Evolutionary conservation across 1,284 basidiomycete genomes (phyloP), one percentile per base, ranked within the genome.

Genomic region (Boletellus deceptivus): DNA sequence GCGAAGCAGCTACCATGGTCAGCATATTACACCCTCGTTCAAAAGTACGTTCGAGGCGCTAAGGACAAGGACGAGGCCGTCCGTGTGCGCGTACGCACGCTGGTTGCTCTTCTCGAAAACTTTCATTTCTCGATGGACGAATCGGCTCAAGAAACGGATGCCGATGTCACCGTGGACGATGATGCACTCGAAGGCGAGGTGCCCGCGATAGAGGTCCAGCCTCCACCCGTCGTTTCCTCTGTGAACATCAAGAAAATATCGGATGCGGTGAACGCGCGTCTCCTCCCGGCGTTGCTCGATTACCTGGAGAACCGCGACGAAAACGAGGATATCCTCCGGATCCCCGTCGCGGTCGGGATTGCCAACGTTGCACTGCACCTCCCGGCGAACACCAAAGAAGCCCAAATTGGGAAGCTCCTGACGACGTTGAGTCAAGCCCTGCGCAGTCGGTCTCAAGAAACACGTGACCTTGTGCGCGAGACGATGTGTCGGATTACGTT

Each of bases 381-480:
- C 17, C 94, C 97, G 0, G 71, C 72, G n/a, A 71, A 75, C 3
- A 73, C 76, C 0, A 82, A 84, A n/a, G 79, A 85, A 40, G 73
- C 81, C 0, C 93, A 98, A 60, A 82, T 96, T 37, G 75, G 82
- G 1, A 83, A 89, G 38, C 75, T 98, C 7, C 70, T 99, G 55
- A 96, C 91, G 2, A 83, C 89, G 14, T 78, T 98, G 42, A 85
- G 87, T 50, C 93, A 97, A 63, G 87, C 93, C 40, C 76, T 99
- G 50, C 87, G 93, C 11, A 94, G 92, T 70, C 91, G 87, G 64
- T 93, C 94, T 20, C 94, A 97, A 67, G 94, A 98, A 60, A 95
- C 93, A 1, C 80, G 97, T 51, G 94, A 98, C 62, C 78, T 96
- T 35, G 83, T 88, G 3, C 82, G 93, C 13, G 91, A 93, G 49